phyloP scores from a whole-genome alignment of 768 basidiomycete species.

The Suillus americanus region DNA sequence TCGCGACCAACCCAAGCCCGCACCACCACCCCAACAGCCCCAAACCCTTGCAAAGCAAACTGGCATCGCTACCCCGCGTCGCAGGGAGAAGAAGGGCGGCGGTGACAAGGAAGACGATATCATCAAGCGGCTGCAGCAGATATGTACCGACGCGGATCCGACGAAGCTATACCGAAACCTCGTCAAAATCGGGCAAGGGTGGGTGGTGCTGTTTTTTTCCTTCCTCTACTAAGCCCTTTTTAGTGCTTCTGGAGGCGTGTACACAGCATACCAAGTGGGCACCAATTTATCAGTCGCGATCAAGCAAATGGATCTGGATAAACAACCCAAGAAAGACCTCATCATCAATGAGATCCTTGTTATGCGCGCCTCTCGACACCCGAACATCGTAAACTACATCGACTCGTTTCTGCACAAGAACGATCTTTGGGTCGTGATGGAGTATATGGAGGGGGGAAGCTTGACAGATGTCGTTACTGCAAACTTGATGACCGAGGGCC shows the following conservation, averaged over 20 bases:
- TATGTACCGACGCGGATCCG: slow-evolving; percentile 97
- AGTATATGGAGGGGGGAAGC: slow-evolving; percentile 97
- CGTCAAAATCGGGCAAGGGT: slow-evolving; percentile 99
- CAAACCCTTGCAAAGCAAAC: slow-evolving; percentile 60
- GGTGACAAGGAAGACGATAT: slow-evolving; percentile 79
- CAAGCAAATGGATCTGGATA: slow-evolving; percentile 99
- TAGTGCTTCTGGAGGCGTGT: slow-evolving; percentile 96
- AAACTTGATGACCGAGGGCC: slow-evolving; percentile 95
- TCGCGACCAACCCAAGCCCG: slow-evolving; percentile 53
- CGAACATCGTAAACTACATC: slow-evolving; percentile 99
- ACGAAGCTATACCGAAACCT: slow-evolving; percentile 90
- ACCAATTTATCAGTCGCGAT: slow-evolving; percentile 94
- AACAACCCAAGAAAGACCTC: slow-evolving; percentile 98
- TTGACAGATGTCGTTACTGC: slow-evolving; percentile 91
- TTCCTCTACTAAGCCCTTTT: slow-evolving; percentile 6
- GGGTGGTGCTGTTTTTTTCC: slow-evolving; percentile 29
- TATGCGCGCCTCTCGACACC: slow-evolving; percentile 94
- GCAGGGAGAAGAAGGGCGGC: slow-evolving; percentile 73
- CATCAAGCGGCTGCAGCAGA: slow-evolving; percentile 85
- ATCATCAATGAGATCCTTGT: slow-evolving; percentile 99
- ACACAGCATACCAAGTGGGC: slow-evolving; percentile 97
- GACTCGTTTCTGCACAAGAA: slow-evolving; percentile 98
- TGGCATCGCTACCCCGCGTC: slow-evolving; percentile 78
- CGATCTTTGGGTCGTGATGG: slow-evolving; percentile 99
- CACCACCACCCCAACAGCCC: slow-evolving; percentile 37